These are phyloP conservation scores for Coniochaeta sp. DNA, from an alignment of 2,329 filamentous ascomycete genomes.

Conservation along the genomic window DNA sequence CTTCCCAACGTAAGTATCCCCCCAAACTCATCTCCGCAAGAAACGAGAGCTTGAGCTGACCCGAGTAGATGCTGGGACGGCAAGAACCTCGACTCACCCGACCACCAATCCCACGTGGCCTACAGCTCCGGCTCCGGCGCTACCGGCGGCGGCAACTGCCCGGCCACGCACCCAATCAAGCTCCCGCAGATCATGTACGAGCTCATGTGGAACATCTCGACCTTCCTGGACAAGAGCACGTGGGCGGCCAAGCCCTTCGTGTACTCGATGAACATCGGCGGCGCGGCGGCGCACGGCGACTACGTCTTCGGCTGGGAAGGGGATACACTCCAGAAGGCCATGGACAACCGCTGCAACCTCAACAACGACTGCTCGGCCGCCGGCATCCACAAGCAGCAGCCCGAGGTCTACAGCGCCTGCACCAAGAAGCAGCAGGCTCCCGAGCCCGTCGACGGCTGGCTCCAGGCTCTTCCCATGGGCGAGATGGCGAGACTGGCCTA, in stretches of 20 bases:
- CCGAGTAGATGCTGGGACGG: slow-evolving; percentile 39
- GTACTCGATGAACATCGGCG: slow-evolving; percentile 37
- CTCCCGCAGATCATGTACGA: slow-evolving; percentile 42
- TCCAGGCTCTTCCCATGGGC: slow-evolving; percentile 24
- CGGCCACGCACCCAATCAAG: slow-evolving; percentile 36
- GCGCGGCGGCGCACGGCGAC: slow-evolving; percentile 41
- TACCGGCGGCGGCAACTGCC: slow-evolving; percentile 38
- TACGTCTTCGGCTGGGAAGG: slow-evolving; percentile 46
- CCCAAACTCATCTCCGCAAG: neutral
- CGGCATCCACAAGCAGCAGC: slow-evolving; percentile 35
- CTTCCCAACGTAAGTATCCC: slow-evolving; percentile 32
- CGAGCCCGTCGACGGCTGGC: slow-evolving; percentile 41
- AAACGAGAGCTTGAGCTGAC: neutral
- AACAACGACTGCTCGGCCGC: slow-evolving; percentile 35
- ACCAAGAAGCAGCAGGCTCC: slow-evolving; percentile 36
- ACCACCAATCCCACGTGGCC: slow-evolving; percentile 32
- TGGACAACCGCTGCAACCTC: slow-evolving; percentile 39
- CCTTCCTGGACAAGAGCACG: slow-evolving; percentile 31
- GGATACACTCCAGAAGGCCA: slow-evolving; percentile 38
- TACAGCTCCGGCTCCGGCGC: slow-evolving; percentile 37
- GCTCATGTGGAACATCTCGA: slow-evolving; percentile 37
- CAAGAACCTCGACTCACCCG: slow-evolving; percentile 32
- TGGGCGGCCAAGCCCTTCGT: slow-evolving; percentile 36
- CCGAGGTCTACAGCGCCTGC: slow-evolving; percentile 39
- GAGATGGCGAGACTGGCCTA: slow-evolving; percentile 15